phyloP scores from a whole-genome alignment of 192 early-diverging fungal genomes.

The Funneliformis mosseae region DNA sequence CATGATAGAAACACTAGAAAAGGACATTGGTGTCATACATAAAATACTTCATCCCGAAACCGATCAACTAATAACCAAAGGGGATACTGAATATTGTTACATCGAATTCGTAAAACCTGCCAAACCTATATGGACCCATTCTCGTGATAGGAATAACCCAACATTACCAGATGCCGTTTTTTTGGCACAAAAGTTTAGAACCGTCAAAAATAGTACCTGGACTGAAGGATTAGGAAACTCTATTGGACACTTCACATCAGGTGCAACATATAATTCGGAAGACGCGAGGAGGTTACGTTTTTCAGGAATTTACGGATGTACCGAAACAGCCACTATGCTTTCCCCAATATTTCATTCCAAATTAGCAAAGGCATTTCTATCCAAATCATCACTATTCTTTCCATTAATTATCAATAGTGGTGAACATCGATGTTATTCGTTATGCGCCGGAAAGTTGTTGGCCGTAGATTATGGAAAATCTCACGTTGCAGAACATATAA shows the following conservation, averaged over 20 bases:
- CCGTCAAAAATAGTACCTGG: constrained; percentile 24
- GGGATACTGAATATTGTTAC: constrained; percentile 23
- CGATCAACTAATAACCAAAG: not conserved
- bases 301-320: constrained; percentile 4
- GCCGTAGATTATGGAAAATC: constrained; percentile 20
- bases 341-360: constrained; percentile 7
- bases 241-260: not conserved
- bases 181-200: constrained; percentile 28
- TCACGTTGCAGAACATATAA: constrained; percentile 27
- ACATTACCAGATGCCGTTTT: constrained; percentile 33
- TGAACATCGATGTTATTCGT: not conserved
- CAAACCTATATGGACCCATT: constrained; percentile 32
- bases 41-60: constrained; percentile 27
- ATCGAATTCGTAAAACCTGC: constrained; percentile 34
- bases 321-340: constrained; percentile 5
- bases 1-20: constrained; percentile 23
- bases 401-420: constrained; percentile 11
- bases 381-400: constrained; percentile 21
- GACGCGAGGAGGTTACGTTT: constrained; percentile 18
- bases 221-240: not conserved
- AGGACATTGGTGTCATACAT: constrained; percentile 29
- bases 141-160: not conserved
- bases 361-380: not conserved
- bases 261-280: not conserved
- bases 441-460: constrained; percentile 16